These are phyloP conservation scores for Trifolium pratense DNA, from an alignment of 306 rosid species.

Conservation along the genomic window DNA sequence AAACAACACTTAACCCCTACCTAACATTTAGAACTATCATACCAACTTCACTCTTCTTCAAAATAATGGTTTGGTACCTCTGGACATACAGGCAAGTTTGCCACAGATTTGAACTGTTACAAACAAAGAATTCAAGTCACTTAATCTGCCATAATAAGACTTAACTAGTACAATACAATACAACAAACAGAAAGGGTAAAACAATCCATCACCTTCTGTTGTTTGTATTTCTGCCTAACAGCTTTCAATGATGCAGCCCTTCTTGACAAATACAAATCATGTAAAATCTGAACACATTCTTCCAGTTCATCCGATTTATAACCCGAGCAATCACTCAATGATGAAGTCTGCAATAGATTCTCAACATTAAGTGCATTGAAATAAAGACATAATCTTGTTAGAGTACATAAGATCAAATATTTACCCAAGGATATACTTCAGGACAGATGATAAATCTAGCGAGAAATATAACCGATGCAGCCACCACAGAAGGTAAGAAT, in stretches of 20 bases:
- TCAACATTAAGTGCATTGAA: conserved; percentile 19
- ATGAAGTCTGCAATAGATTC: conserved; percentile 48
- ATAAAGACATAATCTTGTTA: not conserved
- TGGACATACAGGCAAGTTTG: conserved; percentile 71
- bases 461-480: conserved; percentile 75
- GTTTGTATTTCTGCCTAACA: conserved; percentile 75
- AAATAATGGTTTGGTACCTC: conserved; percentile 63
- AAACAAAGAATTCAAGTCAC: not conserved
- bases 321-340: conserved; percentile 51
- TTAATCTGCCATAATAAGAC: not conserved
- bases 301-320: conserved; percentile 60
- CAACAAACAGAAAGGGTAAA: not conserved
- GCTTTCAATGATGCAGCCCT: conserved; percentile 66
- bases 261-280: conserved; percentile 73
- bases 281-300: conserved; percentile 62
- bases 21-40: not conserved
- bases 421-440: conserved; percentile 78
- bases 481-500: conserved; percentile 81
- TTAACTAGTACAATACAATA: not conserved
- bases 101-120: conserved; percentile 75
- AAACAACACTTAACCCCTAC: not conserved
- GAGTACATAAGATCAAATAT: conserved; percentile 15
- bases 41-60: conserved; percentile 17
- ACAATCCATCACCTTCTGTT: conserved; percentile 62
- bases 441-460: conserved; percentile 66